Conservation (phyloP, 257 asterid species). For the Rubia yunnanensis region DNA sequence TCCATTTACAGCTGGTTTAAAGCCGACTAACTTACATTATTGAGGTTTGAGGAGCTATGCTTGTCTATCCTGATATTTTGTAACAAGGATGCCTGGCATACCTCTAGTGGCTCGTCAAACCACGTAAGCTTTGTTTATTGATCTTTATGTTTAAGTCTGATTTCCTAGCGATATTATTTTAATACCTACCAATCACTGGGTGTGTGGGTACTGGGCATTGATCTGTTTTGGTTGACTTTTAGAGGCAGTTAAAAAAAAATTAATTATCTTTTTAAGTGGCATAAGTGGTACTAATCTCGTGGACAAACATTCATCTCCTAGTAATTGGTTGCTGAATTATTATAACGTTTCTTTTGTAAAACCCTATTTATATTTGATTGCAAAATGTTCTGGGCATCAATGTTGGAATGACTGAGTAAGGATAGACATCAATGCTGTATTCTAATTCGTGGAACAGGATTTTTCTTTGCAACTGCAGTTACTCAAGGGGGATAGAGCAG, state of each 20-base stretch:
- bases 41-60: conserved; percentile 28
- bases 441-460: conserved; percentile 50
- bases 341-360: background rate
- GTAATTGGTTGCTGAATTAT: background rate
- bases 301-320: background rate
- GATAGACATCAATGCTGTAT: conserved; percentile 23
- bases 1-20: conserved; percentile 18
- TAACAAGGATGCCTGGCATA: conserved; percentile 83
- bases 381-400: conserved; percentile 16
- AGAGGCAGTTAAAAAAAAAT: no score
- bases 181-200: background rate
- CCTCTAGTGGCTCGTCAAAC: conserved; percentile 84
- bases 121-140: conserved; percentile 42
- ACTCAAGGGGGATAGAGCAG: conserved; percentile 65
- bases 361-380: conserved; percentile 12
- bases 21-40: conserved; percentile 7
- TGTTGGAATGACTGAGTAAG: conserved; percentile 12
- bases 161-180: background rate
- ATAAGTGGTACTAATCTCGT: background rate
- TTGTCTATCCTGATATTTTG: conserved; percentile 16
- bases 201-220: background rate
- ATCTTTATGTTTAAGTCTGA: background rate
- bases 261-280: background rate
- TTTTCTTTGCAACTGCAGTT: conserved; percentile 76
- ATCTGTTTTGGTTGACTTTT: background rate